Percentiles rank a stretch among this genome's conserved stretches.
These are phyloP conservation scores for Yarrowia hollandica DNA, from an alignment of 805 yeast genomes.

Conservation along the genomic window DNA sequence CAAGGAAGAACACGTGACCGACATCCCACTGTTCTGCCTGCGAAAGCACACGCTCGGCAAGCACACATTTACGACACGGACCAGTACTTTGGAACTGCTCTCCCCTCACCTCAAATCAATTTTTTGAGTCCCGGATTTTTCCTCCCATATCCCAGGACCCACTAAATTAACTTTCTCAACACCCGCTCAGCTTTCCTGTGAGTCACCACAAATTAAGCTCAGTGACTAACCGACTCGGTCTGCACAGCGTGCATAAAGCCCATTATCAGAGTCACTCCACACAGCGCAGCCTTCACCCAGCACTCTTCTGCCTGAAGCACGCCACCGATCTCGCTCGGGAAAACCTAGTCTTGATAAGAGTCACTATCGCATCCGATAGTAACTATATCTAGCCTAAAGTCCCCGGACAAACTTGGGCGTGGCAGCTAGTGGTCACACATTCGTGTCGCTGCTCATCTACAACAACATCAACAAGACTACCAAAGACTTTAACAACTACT, in stretches of 20 bases:
- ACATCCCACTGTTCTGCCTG: conserved; percentile 17
- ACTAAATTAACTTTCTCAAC: conserved; percentile 14
- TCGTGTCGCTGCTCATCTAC: conserved; percentile 5
- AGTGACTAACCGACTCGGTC: conserved; percentile 29
- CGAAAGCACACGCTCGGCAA: conserved; percentile 2
- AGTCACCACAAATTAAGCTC: conserved; percentile 23
- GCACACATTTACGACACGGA: no score
- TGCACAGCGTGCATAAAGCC: conserved; percentile 22
- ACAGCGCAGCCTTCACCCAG: not conserved
- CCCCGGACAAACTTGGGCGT: conserved; percentile 19
- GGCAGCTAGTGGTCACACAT: conserved; percentile 1
- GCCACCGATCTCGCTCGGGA: conserved; percentile 30
- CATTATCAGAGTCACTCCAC: conserved; percentile 23
- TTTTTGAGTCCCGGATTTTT: no score
- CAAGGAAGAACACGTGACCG: conserved; percentile 27
- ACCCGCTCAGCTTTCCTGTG: conserved; percentile 6
- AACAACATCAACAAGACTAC: not conserved
- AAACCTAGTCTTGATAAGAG: conserved; percentile 29
- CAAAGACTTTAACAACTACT: not conserved
- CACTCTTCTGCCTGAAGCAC: conserved; percentile 15
- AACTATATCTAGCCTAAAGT: conserved; percentile 20
- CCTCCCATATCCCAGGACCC: not conserved
- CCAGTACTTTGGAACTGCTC: no score
- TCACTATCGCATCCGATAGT: conserved; percentile 28
- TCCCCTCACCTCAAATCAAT: no score